Base-by-base conservation (phyloP, 345 rosid genomes). In the Murraya paniculata region DNA sequence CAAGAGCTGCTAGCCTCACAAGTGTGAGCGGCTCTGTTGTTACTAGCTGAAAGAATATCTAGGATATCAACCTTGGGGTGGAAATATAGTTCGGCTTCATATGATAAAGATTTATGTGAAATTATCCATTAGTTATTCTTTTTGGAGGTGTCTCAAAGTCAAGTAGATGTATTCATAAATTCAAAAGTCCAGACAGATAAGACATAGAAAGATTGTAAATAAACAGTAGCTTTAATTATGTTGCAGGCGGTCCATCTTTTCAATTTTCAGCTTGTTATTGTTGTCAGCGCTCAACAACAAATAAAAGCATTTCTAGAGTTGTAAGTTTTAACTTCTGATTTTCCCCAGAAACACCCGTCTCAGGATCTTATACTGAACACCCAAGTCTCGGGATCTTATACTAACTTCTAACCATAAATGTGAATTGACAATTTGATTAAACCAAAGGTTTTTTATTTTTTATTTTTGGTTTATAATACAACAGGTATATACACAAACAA, bases 1-100 rank as follows among this genome's bases (percentile, higher is more conserved):
- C 71, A 72, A 35, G 88, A 74, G 61, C 71, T 87, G 68, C 30
- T 82, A 68, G 50, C 85, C 11, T 55, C 87, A 39, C 58, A 82
- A 78, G 78, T 59, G 50, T 87, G 83, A 81, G 39, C 27, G 72
- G 10, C 62, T 6, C 39, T 14, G 50, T 35, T 9, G 58, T 14
- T 36, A 36, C 30, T 53, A 64, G 78, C 64, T 64, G 41, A 57
- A 53, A 48, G 55, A 68, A 28, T 14, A 50, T 50, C 9, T 13
- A 60, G 30, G 36, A 71, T 64, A 24, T 48, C 18, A 55, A 33
- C 31, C 41, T 41, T 13, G 58, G 25, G 25, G n/a, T 16, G 30
- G 27, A n/a, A 75, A 9, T 66, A 14, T 55, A 68, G 45, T 22
- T 16, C 4, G 19, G 22, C 7, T 48, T 64, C 50, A 75, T 45